phyloP scores from a whole-genome alignment of 2,329 filamentous ascomycete genomes.

The Fusarium sp. region DNA sequence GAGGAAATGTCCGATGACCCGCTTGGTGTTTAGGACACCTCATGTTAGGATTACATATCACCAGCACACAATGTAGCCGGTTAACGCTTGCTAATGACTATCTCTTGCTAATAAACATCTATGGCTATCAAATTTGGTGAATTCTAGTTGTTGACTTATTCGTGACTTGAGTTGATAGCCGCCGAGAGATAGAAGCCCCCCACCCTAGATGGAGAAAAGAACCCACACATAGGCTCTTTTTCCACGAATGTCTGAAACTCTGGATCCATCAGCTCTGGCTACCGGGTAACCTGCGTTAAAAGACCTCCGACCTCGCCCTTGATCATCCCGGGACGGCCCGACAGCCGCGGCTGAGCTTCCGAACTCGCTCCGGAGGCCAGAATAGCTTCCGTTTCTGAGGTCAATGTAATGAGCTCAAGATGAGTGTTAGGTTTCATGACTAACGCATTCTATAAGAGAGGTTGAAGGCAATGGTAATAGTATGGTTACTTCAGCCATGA shows the following conservation, averaged over 20 bases:
- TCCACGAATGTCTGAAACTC: background rate
- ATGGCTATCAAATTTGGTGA: background rate
- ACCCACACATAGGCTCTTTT: background rate
- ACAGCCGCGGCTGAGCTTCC: background rate
- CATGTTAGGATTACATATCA: background rate
- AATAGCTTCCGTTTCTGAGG: background rate
- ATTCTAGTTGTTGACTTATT: background rate
- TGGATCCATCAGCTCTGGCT: background rate
- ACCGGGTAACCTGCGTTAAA: background rate
- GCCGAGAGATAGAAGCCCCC: background rate
- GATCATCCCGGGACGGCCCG: background rate
- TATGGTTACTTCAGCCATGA: background rate
- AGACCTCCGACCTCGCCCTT: background rate
- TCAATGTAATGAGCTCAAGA: background rate
- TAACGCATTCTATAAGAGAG: background rate
- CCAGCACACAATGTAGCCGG: background rate
- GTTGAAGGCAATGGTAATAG: background rate
- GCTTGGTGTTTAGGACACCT: background rate
- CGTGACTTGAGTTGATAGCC: background rate
- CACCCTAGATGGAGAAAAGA: background rate
- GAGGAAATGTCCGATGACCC: slow-evolving; percentile 41
- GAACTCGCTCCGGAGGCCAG: background rate
- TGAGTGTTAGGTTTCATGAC: background rate
- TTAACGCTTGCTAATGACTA: background rate
- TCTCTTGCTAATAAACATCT: background rate